Percentiles rank a stretch among this genome's conserved stretches.
phyloP scores from a whole-genome alignment of 352 stramenopile species.

The Pythium dissimile region DNA sequence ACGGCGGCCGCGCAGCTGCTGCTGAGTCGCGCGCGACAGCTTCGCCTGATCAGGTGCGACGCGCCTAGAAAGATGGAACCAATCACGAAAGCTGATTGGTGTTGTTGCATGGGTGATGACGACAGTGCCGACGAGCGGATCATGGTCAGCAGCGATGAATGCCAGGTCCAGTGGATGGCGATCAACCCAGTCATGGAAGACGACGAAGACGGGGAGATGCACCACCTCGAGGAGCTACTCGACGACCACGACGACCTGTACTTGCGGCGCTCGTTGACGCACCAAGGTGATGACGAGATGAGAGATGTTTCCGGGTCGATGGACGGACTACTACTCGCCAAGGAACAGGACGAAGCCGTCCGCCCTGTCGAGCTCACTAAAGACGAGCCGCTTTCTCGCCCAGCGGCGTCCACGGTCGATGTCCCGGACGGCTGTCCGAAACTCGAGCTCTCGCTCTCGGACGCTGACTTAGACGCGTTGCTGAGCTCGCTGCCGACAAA shows the following conservation, averaged over 20 bases:
- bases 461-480: slow-evolving; percentile 54
- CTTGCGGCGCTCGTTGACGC: slow-evolving; percentile 4
- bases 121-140: slow-evolving; percentile 19
- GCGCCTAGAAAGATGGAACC: too few species aligned
- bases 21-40: slow-evolving; percentile 32
- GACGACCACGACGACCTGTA: neutral
- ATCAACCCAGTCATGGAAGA: slow-evolving; percentile 54
- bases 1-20: slow-evolving; percentile 34
- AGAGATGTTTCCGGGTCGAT: too few species aligned
- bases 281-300: neutral
- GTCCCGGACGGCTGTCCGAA: slow-evolving; percentile 23
- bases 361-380: neutral
- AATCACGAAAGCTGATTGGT: too few species aligned
- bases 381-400: neutral
- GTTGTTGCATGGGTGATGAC: neutral
- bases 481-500: slow-evolving; percentile 30
- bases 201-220: slow-evolving; percentile 22
- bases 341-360: too few species aligned
- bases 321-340: too few species aligned
- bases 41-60: slow-evolving; percentile 43
- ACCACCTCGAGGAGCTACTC: neutral
- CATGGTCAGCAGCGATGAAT: slow-evolving; percentile 38
- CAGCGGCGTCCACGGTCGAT: neutral
- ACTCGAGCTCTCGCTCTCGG: slow-evolving; percentile 54
- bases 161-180: slow-evolving; percentile 64